A percentile compares a stretch with the other conserved stretches of the same genome.
Conservation (phyloP, 2,329 filamentous ascomycete genomes). For the Tetracladium maxilliforme region DNA sequence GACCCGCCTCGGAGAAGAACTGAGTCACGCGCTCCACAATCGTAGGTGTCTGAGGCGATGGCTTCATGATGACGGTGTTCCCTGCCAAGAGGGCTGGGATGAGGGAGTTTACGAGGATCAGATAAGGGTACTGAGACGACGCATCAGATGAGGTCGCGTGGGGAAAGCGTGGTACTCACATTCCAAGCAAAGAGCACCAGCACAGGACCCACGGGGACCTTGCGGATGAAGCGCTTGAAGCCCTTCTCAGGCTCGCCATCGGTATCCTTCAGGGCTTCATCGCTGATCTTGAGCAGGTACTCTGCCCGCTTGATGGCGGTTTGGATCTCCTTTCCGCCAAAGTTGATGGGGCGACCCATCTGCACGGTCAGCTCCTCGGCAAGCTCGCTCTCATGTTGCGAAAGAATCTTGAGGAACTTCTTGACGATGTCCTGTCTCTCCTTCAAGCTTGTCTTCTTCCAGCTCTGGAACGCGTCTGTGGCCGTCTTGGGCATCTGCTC, state of each 20-base stretch:
- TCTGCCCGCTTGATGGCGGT: constrained; percentile 78
- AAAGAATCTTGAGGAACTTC: constrained; percentile 60
- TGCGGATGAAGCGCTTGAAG: constrained; percentile 81
- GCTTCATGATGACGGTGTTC: constrained; percentile 87
- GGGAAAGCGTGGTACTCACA: constrained; percentile 35
- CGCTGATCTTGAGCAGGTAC: constrained; percentile 73
- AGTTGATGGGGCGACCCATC: constrained; percentile 88
- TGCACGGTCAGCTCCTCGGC: constrained; percentile 79
- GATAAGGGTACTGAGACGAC: constrained; percentile 65
- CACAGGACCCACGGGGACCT: constrained; percentile 75
- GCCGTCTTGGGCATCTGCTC: constrained; percentile 57
- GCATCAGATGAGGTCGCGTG: constrained; percentile 1
- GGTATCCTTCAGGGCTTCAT: constrained; percentile 65
- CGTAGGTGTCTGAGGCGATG: constrained; percentile 87
- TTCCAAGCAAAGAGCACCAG: constrained; percentile 94
- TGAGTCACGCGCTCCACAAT: constrained; percentile 71
- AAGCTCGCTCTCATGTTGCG: constrained; percentile 61
- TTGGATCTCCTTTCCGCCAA: constrained; percentile 67
- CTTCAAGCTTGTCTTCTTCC: constrained; percentile 57
- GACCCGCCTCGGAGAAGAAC: constrained; percentile 65
- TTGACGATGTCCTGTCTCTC: constrained; percentile 70
- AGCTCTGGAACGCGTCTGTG: constrained; percentile 61
- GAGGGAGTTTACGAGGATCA: constrained; percentile 84
- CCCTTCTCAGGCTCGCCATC: constrained; percentile 73
- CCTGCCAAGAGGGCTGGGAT: constrained; percentile 83